Conservation (phyloP, 2,329 filamentous ascomycete species). For the Chaetomiaceae sp. region DNA sequence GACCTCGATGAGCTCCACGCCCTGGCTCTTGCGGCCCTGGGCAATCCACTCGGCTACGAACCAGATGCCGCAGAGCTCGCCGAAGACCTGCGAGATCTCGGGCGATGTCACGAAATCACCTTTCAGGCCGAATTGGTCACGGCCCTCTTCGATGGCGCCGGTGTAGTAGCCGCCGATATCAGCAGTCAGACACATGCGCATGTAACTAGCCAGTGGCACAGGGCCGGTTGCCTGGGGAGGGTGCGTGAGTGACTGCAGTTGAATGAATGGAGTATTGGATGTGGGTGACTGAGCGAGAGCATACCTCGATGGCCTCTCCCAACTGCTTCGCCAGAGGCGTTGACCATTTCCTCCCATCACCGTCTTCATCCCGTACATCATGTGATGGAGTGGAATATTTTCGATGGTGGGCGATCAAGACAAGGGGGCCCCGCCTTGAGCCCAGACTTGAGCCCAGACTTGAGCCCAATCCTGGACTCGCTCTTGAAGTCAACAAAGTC, state of each 20-base stretch:
- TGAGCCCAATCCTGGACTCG: slow-evolving; percentile 5
- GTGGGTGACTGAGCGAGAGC: slow-evolving; percentile 12
- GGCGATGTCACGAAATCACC: slow-evolving; percentile 97
- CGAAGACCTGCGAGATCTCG: slow-evolving; percentile 96
- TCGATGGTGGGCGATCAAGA: slow-evolving; percentile 4
- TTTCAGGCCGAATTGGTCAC: slow-evolving; percentile 86
- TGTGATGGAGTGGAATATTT: slow-evolving; percentile 16
- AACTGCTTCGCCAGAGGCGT: slow-evolving; percentile 87
- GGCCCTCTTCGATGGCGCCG: slow-evolving; percentile 59
- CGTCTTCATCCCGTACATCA: slow-evolving; percentile 3
- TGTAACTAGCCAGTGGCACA: slow-evolving; percentile 86
- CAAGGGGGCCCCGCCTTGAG: no score
- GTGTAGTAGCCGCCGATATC: slow-evolving; percentile 94
- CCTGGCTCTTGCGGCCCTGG: slow-evolving; percentile 68
- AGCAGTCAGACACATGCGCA: slow-evolving; percentile 96
- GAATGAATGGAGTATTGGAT: not conserved
- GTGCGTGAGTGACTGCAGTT: not conserved
- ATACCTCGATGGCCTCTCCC: slow-evolving; percentile 78
- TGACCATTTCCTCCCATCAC: slow-evolving; percentile 67
- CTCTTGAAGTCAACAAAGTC: no score
- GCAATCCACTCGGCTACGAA: slow-evolving; percentile 94
- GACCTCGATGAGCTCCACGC: slow-evolving; percentile 87
- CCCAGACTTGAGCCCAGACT: not conserved
- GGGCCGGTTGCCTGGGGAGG: slow-evolving; percentile 65
- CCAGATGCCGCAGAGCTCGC: slow-evolving; percentile 91